Evolutionary conservation across 768 basidiomycete species (phyloP).

Genomic region (Suillus discolor): DNA sequence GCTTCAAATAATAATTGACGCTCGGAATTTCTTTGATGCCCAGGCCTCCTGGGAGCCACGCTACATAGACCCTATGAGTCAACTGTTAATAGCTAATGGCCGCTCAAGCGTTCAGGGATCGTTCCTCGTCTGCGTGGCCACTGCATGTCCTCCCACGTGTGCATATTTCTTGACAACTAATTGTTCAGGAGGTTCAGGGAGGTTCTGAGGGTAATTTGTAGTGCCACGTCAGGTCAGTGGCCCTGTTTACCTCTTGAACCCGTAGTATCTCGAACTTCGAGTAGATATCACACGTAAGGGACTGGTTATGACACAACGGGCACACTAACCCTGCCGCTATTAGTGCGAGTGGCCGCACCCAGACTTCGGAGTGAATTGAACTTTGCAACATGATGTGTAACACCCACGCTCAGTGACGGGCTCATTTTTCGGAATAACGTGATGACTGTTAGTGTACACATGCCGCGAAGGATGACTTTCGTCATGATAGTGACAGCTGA

Average conservation of each 20-base stretch:
- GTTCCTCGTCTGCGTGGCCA: constrained; percentile 6
- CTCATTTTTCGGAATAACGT: not conserved
- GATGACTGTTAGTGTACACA: not conserved
- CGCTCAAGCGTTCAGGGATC: not conserved
- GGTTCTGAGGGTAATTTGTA: not conserved
- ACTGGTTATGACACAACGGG: not conserved
- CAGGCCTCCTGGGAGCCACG: not conserved
- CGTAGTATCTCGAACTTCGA: not conserved
- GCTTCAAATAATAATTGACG: not conserved
- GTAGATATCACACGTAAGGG: constrained; percentile 3
- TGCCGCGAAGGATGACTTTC: not conserved
- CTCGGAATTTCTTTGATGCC: not conserved
- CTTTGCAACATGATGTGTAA: not conserved
- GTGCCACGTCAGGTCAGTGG: not conserved
- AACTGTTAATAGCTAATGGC: not conserved
- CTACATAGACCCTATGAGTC: not conserved
- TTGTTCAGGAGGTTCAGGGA: not conserved
- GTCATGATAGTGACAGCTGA: not conserved
- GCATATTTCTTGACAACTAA: not conserved
- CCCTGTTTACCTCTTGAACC: not conserved
- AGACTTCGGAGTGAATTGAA: constrained; percentile 2
- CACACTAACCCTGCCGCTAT: not conserved
- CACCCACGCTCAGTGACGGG: not conserved
- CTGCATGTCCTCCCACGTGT: constrained; percentile 4
- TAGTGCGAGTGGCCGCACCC: not conserved